Evolutionary conservation across 78 protist genomes (phyloP).

Genomic region (Trichosphaerium sp.): DNA sequence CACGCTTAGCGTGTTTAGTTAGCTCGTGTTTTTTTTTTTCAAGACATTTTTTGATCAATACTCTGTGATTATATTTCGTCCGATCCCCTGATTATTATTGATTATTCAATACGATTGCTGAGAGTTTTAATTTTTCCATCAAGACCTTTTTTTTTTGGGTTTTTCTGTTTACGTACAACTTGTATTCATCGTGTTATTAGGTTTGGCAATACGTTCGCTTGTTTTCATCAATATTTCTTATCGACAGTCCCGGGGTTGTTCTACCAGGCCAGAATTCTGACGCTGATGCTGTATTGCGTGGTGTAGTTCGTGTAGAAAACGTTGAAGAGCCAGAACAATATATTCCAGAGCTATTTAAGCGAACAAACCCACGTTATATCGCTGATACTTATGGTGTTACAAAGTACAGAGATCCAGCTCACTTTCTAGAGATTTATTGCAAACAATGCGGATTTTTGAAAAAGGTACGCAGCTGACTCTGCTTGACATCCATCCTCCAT

Average conservation of each 20-base stretch:
- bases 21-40: no score
- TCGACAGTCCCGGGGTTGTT: constrained; percentile 99
- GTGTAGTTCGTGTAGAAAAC: constrained; percentile 85
- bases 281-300: constrained; percentile 74
- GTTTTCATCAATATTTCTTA: constrained; percentile 80
- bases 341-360: constrained; percentile 55
- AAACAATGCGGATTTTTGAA: constrained; percentile 43
- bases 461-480: background rate
- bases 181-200: background rate
- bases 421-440: constrained; percentile 77
- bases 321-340: constrained; percentile 58
- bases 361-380: constrained; percentile 73
- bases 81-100: background rate
- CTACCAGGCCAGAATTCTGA: constrained; percentile 65
- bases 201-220: constrained; percentile 99
- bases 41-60: no score
- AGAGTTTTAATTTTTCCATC: background rate
- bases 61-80: background rate
- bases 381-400: constrained; percentile 60
- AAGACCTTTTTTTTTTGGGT: background rate
- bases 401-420: constrained; percentile 60
- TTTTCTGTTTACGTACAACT: background rate
- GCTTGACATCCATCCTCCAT: background rate
- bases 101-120: background rate
- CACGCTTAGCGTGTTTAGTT: no score